phyloP scores from a whole-genome alignment of 345 rosid genomes.

The Excoecaria cochinchinensis region DNA sequence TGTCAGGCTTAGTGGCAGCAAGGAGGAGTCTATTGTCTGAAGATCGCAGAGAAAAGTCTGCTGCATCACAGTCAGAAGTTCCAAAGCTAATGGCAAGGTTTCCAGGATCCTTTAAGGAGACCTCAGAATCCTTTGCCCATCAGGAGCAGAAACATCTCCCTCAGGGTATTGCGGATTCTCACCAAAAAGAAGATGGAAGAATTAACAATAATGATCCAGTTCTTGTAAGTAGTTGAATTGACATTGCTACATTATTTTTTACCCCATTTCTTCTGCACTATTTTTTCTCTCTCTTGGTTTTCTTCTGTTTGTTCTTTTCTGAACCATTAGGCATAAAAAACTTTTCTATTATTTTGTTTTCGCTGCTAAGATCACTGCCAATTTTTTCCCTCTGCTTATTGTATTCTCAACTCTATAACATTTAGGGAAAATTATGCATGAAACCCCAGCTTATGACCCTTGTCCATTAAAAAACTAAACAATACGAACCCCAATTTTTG shows the following conservation, averaged over 20 bases:
- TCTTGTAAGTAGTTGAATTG: constrained; percentile 54
- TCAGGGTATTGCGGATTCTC: constrained; percentile 39
- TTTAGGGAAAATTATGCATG: too few relatives aligned
- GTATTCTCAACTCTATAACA: not conserved
- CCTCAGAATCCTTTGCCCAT: constrained; percentile 54
- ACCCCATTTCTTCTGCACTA: not conserved
- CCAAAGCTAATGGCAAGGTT: constrained; percentile 67
- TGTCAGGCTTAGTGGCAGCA: constrained; percentile 54
- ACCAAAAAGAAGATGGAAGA: constrained; percentile 60
- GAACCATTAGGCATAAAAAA: not conserved
- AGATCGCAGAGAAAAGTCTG: constrained; percentile 48
- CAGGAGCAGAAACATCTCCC: constrained; percentile 53
- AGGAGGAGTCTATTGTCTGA: constrained; percentile 63
- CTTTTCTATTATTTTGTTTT: not conserved
- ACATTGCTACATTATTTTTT: not conserved
- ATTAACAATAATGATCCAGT: constrained; percentile 61
- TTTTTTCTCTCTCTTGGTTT: not conserved
- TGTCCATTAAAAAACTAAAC: too few relatives aligned
- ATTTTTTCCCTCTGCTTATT: not conserved
- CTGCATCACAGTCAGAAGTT: constrained; percentile 50
- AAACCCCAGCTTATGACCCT: too few relatives aligned
- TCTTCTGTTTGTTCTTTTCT: not conserved
- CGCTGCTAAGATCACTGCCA: not conserved
- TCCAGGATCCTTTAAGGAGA: constrained; percentile 92
- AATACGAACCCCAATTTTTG: too few relatives aligned